Percentiles rank a stretch among this genome's conserved stretches.
Conservation (phyloP, 2,329 filamentous ascomycete species). For the Emmonsiellopsis sp. region DNA sequence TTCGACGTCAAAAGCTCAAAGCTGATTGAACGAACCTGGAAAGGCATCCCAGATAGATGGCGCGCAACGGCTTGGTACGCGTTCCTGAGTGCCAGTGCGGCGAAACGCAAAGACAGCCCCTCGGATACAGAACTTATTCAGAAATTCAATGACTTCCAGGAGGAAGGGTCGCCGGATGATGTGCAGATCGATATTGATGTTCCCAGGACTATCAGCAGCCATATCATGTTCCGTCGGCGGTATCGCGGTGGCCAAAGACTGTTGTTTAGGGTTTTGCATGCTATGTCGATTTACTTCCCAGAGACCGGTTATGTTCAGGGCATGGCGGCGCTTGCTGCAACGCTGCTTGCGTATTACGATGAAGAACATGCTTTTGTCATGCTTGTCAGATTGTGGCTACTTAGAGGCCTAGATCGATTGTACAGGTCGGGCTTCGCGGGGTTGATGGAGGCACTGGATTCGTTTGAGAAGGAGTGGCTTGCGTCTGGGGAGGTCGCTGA, state of each 20-base stretch:
- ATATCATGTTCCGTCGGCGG: conserved; percentile 92
- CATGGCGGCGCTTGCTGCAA: conserved; percentile 90
- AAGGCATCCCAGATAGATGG: conserved; percentile 95
- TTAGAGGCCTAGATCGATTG: conserved; percentile 74
- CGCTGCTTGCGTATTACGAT: conserved; percentile 90
- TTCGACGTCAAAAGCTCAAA: conserved; percentile 80
- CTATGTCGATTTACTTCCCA: conserved; percentile 82
- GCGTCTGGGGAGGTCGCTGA: conserved; percentile 64
- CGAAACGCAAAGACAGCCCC: conserved; percentile 50
- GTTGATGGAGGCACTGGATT: conserved; percentile 73
- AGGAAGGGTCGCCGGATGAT: conserved; percentile 73
- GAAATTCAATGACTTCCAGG: conserved; percentile 64
- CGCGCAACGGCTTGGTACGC: conserved; percentile 89
- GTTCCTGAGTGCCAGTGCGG: conserved; percentile 72
- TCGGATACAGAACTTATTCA: conserved; percentile 64
- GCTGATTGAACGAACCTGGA: conserved; percentile 87
- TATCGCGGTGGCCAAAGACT: conserved; percentile 89
- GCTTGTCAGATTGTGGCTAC: conserved; percentile 88
- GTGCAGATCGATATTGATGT: conserved; percentile 97
- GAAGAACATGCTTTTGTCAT: conserved; percentile 93
- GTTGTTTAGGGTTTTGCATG: conserved; percentile 85
- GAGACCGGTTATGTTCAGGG: conserved; percentile 94
- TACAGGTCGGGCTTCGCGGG: conserved; percentile 80
- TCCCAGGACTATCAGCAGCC: conserved; percentile 83
- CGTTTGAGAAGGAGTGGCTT: conserved; percentile 82